These are phyloP conservation scores for Zarea fungicola DNA, from an alignment of 2,329 filamentous ascomycete species.

Conservation along the genomic window DNA sequence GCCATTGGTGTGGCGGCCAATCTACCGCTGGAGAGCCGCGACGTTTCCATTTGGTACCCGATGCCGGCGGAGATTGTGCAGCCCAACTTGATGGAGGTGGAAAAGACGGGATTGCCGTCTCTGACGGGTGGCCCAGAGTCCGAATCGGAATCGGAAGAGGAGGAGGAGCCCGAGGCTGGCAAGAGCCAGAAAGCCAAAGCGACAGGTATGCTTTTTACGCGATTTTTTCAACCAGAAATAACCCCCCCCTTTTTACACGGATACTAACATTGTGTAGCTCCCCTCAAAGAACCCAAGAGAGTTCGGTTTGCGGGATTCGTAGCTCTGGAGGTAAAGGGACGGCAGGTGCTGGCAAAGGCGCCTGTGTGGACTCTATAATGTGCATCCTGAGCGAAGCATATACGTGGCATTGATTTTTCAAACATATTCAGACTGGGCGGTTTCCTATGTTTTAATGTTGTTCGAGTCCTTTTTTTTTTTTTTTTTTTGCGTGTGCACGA, in stretches of 20 bases:
- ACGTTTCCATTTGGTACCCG: constrained; percentile 83
- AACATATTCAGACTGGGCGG: background rate
- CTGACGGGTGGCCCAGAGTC: constrained; percentile 44
- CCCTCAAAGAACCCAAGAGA: constrained; percentile 45
- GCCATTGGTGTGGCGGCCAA: constrained; percentile 82
- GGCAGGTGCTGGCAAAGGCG: constrained; percentile 70
- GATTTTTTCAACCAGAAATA: too few relatives aligned
- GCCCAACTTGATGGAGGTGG: constrained; percentile 77
- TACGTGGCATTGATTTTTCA: constrained; percentile 3
- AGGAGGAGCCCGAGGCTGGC: constrained; percentile 39
- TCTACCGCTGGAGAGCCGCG: constrained; percentile 82
- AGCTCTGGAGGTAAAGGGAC: constrained; percentile 67
- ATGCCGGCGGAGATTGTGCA: constrained; percentile 68
- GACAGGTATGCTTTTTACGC: constrained; percentile 38
- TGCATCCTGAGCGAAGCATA: constrained; percentile 7
- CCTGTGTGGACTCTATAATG: constrained; percentile 62
- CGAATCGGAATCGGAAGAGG: constrained; percentile 27
- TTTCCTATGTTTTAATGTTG: background rate
- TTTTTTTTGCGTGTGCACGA: background rate
- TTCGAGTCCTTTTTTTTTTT: background rate
- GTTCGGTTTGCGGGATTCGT: constrained; percentile 74
- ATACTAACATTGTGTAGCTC: constrained; percentile 29
- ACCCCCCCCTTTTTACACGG: too few relatives aligned
- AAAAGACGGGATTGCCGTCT: constrained; percentile 63
- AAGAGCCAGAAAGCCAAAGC: constrained; percentile 38